Percentiles rank a stretch among this genome's conserved stretches.
Conservation (phyloP, 2,329 filamentous ascomycete genomes). For the Fusarium phyllophilum region DNA sequence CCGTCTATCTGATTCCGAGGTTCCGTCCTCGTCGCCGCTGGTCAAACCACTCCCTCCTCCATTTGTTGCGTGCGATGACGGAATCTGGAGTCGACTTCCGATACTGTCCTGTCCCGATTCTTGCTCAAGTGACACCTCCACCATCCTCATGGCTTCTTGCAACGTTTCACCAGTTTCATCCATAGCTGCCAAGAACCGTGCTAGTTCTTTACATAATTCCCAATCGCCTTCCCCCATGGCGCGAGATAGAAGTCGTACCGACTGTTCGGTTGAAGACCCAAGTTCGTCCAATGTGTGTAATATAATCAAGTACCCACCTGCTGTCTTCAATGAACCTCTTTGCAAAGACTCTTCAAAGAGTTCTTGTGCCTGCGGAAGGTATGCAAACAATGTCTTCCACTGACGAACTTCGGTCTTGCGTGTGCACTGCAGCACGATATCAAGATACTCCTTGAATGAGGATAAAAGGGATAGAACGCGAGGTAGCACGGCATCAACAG, state of each 20-base stretch:
- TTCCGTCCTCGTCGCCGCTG: conserved; percentile 49
- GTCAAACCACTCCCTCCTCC: conserved; percentile 45
- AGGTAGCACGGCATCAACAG: conserved; percentile 72
- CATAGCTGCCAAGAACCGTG: conserved; percentile 92
- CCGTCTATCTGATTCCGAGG: conserved; percentile 49
- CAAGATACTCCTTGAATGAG: conserved; percentile 85
- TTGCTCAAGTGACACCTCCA: conserved; percentile 55
- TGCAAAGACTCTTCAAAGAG: conserved; percentile 93
- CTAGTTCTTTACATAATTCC: conserved; percentile 95
- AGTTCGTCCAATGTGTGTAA: conserved; percentile 84
- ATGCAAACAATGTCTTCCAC: conserved; percentile 92
- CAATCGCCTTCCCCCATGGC: conserved; percentile 90
- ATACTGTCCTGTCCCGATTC: conserved; percentile 42
- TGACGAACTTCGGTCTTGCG: conserved; percentile 95
- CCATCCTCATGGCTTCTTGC: conserved; percentile 73
- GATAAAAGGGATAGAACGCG: conserved; percentile 72
- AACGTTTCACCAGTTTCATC: conserved; percentile 87
- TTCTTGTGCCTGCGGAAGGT: conserved; percentile 88
- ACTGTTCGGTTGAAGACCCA: conserved; percentile 76
- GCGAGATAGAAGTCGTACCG: conserved; percentile 81
- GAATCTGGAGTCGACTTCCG: conserved; percentile 48
- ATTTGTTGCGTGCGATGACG: conserved; percentile 44
- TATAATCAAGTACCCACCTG: conserved; percentile 94
- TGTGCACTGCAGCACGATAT: conserved; percentile 96
- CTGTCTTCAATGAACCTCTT: conserved; percentile 89